Conservation (phyloP, 352 stramenopile genomes). For the Globisporangium paroecandrum region DNA sequence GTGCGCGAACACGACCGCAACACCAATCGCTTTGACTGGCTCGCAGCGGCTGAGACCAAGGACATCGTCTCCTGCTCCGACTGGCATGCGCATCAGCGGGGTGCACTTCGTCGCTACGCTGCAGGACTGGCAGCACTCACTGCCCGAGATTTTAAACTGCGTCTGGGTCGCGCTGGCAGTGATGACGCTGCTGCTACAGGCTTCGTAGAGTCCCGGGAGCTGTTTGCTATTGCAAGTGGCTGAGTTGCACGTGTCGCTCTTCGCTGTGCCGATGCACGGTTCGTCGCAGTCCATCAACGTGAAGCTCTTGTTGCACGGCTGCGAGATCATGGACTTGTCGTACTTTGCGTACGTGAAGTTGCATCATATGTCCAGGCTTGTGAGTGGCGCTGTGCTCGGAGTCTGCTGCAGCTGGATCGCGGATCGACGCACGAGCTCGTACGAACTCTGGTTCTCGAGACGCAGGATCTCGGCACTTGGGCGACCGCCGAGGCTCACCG, state of each 20-base stretch:
- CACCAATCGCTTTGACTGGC: neutral
- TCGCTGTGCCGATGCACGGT: conserved; percentile 16
- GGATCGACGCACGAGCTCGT: conserved; percentile 11
- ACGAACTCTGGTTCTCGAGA: neutral
- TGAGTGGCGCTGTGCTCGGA: conserved; percentile 13
- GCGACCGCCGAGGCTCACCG: conserved; percentile 6
- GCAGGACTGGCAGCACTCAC: conserved; percentile 15
- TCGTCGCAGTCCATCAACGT: conserved; percentile 24
- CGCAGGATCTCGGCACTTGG: conserved; percentile 8
- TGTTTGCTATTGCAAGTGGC: neutral
- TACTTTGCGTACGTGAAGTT: conserved; percentile 20
- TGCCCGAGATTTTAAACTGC: neutral
- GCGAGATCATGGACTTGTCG: conserved; percentile 11
- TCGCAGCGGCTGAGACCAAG: conserved; percentile 10
- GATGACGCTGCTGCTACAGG: conserved; percentile 8
- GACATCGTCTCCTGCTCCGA: neutral
- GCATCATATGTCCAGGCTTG: conserved; percentile 16
- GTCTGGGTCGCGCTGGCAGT: conserved; percentile 2
- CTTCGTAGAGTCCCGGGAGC: conserved; percentile 2
- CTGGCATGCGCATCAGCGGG: neutral
- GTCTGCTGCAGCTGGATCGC: conserved; percentile 11
- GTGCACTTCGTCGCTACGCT: neutral
- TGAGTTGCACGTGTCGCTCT: conserved; percentile 1
- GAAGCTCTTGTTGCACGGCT: conserved; percentile 20
- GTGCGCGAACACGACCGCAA: neutral